phyloP scores from a whole-genome alignment of 441 rosid genomes.

The Brassica balearica region DNA sequence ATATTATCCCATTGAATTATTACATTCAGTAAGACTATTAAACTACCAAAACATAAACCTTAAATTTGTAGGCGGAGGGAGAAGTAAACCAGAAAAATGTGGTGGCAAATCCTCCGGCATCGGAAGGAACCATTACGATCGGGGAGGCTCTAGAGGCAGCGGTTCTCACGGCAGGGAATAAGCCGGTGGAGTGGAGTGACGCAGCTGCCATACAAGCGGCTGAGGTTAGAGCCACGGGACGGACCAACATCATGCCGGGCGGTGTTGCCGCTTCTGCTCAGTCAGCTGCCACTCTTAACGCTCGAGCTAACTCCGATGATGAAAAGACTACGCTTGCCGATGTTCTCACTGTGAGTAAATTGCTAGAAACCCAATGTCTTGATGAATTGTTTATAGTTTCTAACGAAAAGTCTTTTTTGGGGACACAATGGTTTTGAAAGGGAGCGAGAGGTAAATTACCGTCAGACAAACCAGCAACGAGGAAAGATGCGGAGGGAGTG shows the following conservation, averaged over 20 bases:
- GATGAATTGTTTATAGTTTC: neutral
- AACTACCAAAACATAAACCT: neutral
- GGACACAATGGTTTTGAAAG: conserved; percentile 7
- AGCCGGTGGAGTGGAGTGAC: conserved; percentile 45
- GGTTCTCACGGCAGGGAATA: conserved; percentile 51
- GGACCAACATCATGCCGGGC: conserved; percentile 49
- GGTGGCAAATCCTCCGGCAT: conserved; percentile 7
- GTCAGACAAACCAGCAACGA: conserved; percentile 41
- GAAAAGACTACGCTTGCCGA: conserved; percentile 76
- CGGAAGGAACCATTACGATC: conserved; percentile 49
- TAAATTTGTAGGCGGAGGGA: conserved; percentile 34
- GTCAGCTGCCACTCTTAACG: conserved; percentile 45
- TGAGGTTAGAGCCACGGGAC: conserved; percentile 39
- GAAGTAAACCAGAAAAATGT: conserved; percentile 13
- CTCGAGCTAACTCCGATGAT: conserved; percentile 45
- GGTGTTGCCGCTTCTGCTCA: conserved; percentile 47
- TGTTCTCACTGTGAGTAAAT: conserved; percentile 36
- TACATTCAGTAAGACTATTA: conserved; percentile 2
- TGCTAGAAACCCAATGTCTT: neutral
- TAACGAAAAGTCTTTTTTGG: neutral
- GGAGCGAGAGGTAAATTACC: conserved; percentile 42
- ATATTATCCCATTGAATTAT: neutral
- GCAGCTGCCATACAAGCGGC: conserved; percentile 47
- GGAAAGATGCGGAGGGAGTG: conserved; percentile 44
- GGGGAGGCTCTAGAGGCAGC: conserved; percentile 93